Conservation (phyloP, 768 basidiomycete genomes). For the Kwoniella shandongensis region DNA sequence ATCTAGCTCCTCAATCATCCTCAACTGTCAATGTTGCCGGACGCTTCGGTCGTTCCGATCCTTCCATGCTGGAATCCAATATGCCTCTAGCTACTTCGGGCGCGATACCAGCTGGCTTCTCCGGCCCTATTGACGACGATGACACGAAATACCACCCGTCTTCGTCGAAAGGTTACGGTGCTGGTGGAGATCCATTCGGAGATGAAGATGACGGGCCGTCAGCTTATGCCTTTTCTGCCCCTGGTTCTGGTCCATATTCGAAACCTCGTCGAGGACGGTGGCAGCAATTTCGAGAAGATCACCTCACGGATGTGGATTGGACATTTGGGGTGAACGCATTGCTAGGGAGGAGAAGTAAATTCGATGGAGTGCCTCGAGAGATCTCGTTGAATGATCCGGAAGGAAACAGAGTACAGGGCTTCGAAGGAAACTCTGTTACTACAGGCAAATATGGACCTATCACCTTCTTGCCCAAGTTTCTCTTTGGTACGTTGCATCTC, state of each 20-base stretch:
- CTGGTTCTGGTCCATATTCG: constrained; percentile 34
- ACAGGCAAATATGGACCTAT: constrained; percentile 91
- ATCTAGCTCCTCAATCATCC: constrained; percentile 40
- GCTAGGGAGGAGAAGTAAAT: constrained; percentile 37
- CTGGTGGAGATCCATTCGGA: constrained; percentile 38
- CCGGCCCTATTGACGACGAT: constrained; percentile 13
- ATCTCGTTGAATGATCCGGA: constrained; percentile 60
- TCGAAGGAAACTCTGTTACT: constrained; percentile 80
- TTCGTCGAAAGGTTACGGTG: constrained; percentile 33
- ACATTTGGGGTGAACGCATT: constrained; percentile 44
- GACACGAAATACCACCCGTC: constrained; percentile 28
- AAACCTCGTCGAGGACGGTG: constrained; percentile 27
- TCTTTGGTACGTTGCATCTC: constrained; percentile 66
- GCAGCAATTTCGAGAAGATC: constrained; percentile 36
- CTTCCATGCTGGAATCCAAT: constrained; percentile 32
- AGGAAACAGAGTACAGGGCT: constrained; percentile 59
- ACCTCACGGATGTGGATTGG: constrained; percentile 48
- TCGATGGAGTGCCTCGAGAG: constrained; percentile 57
- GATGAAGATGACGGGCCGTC: constrained; percentile 37
- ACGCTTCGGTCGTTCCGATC: constrained; percentile 26
- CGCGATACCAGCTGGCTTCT: constrained; percentile 47
- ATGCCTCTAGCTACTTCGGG: constrained; percentile 45
- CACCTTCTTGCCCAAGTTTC: constrained; percentile 89
- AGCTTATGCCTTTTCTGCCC: constrained; percentile 38
- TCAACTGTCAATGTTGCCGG: constrained; percentile 36